Base-by-base conservation (phyloP, 2,329 filamentous ascomycete genomes). In the Trichoderma oligosporum region DNA sequence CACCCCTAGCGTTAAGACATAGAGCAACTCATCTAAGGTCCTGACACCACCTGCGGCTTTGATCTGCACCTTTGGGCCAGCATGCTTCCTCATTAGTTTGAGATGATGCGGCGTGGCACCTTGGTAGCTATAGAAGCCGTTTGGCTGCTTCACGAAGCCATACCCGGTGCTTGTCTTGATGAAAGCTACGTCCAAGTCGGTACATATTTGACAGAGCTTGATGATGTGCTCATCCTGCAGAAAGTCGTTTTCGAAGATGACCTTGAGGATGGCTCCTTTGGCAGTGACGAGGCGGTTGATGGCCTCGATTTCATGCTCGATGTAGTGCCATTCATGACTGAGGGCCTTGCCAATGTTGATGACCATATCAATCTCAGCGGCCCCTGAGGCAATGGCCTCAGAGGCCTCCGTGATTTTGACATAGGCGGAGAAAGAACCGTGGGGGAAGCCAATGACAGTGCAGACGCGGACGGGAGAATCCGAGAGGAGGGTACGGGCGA, bases 241-340 rank as follows among this genome's bases (percentile, higher is more conserved):
- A 60, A 78, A 85, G 63, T 83, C 81, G 61, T 82, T 85, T 62
- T 85, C 82, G 56, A 85, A 84, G 47, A 85, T 85, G 49, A 85
- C 81, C 64, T 85, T 85, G 6, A 85, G 71, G 0, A 75, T 70
- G 0, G 75, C 78, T 0, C 75, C 76, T 6, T 70, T 57, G n/a
- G 66, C 63, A 1, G 65, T 63, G 3, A 83, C 80, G 0, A 71
- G 74, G 0, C 74, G 64, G 61, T 84, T 83, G 60, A 85, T 68
- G 27, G 66, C 64, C 1, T 68, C 64, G 47, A 85, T 80, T 63
- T 85, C 82, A 5, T 74, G 65, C 0, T 67, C 63, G 11, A 85
- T 80, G 60, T 83, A 85, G 6, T 73, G 73, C 81, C 82, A 85
- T 27, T 85, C 78, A 0, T 74, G 76, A 14, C 78, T 70, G 0